Base-by-base conservation (phyloP, 176 grass and related monocot species). In the Aegilops umbellulata region DNA sequence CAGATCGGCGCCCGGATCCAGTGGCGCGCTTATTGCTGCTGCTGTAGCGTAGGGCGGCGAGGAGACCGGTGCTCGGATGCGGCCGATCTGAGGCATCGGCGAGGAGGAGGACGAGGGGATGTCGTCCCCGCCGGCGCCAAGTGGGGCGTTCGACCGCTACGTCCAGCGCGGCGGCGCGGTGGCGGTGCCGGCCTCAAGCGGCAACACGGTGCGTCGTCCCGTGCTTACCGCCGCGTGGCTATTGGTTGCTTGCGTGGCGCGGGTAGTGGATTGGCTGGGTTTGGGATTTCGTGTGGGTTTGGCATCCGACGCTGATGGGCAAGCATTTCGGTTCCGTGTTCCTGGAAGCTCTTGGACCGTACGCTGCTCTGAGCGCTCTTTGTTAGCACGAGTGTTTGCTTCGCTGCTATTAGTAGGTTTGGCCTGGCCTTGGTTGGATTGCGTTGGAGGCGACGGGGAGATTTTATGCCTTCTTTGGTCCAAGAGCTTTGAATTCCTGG, bases 61-160 rank as follows among this genome's bases (percentile, higher is more conserved):
- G 34, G 69, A 27, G 14, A 8, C 19, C 61, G 42, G 64, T 23
- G 63, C 64, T 31, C 47, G 64, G 84, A 58, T 38, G 69, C 83
- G 46, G 83, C 86, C 78, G 80, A 92, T 95, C 88, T 87, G 90
- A 87, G 82, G 31, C 11, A 39, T 10, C 38, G 51, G 42, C 29
- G n/a, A 10, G n/a, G 46, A 23, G 57, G 49, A 20, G 71, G 73
- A 5, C 49, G 24, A 25, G 16, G 23, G 6, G 69, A 95, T 95
- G 94, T 80, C 94, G 77, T 95, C 94, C 19, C 89, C 94, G 57
- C 86, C 94, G 12, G 84, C 85, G 60, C 49, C 84, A 26, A 88
- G 78, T 13, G 80, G 81, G 15, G 86, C 90, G 44, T 95, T 95
- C 73, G 90, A 95, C 88, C 69, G 90, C 76, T 87, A 86, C 87